Base-by-base conservation (phyloP, 176 grass and related monocot genomes). In the Thalia dealbata region DNA sequence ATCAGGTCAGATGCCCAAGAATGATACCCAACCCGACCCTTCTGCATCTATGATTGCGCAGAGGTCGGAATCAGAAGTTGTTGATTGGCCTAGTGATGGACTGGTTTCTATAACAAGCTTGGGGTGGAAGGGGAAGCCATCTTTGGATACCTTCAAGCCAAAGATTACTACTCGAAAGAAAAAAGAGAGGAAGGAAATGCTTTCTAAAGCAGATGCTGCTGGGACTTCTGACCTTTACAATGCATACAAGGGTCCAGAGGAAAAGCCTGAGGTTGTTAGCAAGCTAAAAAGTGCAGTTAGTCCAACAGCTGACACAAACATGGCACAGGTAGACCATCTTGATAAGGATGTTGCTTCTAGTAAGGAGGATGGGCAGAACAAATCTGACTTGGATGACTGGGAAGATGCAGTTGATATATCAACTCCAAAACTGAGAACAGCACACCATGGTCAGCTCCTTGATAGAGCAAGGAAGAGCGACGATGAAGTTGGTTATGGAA, bases 191-290 rank as follows among this genome's bases (percentile, higher is more conserved):
- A 96, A 86, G 78, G 89, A 96, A 85, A 87, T 96, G 75, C 87
- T 90, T 69, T 87, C 84, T 24, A 96, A 92, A 83, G 92, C 92
- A 69, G 92, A 96, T 90, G 92, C 92, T 23, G 92, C 89, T 7
- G 92, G 89, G 64, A 80, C 52, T 69, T 90, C 89, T 72, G 92
- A 96, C 77, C 85, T 96, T 81, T 96, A 96, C 73, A 96, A 88
- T 78, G 92, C 92, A 65, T 96, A 92, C 70, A 96, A 90, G 52
- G 87, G 92, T 46, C 86, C 89, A 24, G 82, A 96, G 66, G 92
- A 96, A 77, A 89, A 82, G 16, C 30, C 70, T 14, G 86, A 91
- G 68, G 61, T 45, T 76, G 30, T 43, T 52, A 79, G 14, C 24
- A 65, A 45, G 48, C 6, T 66, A 55, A 84, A 89, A 56, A 68